Evolutionary conservation across 257 asterid genomes (phyloP).

Genomic region (Capsicum rhomboideum): DNA sequence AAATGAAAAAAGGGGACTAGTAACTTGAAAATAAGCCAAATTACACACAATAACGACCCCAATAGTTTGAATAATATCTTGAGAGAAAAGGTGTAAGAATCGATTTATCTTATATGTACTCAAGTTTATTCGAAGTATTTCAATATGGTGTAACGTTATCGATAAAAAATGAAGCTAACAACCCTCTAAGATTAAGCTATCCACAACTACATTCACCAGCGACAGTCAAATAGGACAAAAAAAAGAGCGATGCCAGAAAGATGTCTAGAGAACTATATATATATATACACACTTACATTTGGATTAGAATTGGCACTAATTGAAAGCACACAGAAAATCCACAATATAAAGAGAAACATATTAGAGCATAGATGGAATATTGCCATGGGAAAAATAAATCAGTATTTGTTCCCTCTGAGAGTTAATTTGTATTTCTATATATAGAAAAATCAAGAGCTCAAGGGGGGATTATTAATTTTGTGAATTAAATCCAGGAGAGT

Average conservation of each 20-base stretch:
- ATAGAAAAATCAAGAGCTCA: background rate
- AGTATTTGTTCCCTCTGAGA: background rate
- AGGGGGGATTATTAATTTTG: background rate
- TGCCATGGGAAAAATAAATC: background rate
- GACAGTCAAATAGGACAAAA: background rate
- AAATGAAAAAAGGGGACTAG: no score
- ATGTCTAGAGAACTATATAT: background rate
- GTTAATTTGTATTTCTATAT: background rate
- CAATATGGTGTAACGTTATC: no score
- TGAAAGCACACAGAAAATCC: background rate
- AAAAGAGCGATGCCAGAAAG: no score
- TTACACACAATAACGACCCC: no score
- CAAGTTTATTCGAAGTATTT: no score
- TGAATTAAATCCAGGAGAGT: background rate
- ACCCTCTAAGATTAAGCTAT: slow-evolving; percentile 5
- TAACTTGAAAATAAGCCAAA: no score
- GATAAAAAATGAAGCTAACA: background rate
- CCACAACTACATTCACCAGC: slow-evolving; percentile 6
- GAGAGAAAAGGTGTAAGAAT: no score
- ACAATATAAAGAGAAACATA: background rate
- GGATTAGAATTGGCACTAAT: background rate
- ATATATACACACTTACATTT: background rate
- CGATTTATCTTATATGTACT: no score
- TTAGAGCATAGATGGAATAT: background rate
- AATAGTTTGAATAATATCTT: no score